Evolutionary conservation across 1,139 yeast species (phyloP), one percentile per base, ranked within the genome.

Genomic region (Hyphopichia fennica): DNA sequence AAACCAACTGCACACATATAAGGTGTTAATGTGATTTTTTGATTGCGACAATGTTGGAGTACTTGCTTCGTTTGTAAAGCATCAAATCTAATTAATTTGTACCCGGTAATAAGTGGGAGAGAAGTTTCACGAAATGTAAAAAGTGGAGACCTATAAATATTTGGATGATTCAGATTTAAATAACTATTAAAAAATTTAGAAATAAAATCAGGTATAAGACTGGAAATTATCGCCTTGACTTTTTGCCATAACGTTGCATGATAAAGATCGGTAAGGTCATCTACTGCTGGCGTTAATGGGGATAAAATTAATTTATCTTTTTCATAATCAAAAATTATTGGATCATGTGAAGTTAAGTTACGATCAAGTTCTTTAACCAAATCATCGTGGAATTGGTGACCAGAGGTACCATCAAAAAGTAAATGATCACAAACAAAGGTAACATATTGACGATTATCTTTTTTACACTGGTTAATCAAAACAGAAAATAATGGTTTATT

Each of bases 321-420:
- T 3, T 37, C 30, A 27, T 47, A 45, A 17, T 45, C 40, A 34
- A 47, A 49, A 6, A 50, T 35, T 17, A 10, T 6, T 28, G 15
- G 31, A 14, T n/a, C 15, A n/a, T 10, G 25, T 7, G 10, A 22
- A 27, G 31, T 28, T 5, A 4, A 8, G 8, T 6, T 16, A 4
- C 28, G 4, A 11, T 7, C 13, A 7, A 59, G 48, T 17, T 53
- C 58, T 14, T 42, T 41, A 2, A 60, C 43, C 41, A 71, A 56
- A 25, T 66, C 65, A 13, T 54, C 48, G 39, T 67, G 75, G 48
- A 72, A 69, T 34, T 54, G 51, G 8, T 55, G 50, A 1, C 61
- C 71, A 1, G 72, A 53, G 14, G 53, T 55, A 3, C 77, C 78
- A 49, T 72, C 77, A 31, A 59, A 59, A 11, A 64, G 47, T 1